Conservation (phyloP, 2,329 filamentous ascomycete genomes). For the Epicoccum sorghinum region DNA sequence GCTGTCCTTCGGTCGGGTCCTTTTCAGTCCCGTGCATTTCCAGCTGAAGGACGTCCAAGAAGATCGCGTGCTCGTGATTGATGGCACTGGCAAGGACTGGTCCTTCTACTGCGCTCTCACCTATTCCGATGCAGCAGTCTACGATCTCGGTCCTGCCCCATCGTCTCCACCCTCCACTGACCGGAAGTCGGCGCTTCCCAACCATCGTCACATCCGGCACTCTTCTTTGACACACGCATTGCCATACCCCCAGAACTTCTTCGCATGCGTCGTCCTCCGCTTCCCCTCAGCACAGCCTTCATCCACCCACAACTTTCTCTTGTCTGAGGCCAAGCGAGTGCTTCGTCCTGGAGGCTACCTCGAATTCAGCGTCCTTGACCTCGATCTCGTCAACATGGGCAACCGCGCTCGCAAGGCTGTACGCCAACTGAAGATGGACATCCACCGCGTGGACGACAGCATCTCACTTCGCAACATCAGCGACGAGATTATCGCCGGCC, state of each 20-base stretch:
- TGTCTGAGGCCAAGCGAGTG: slow-evolving; percentile 78
- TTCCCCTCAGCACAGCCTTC: slow-evolving; percentile 76
- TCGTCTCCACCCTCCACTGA: slow-evolving; percentile 33
- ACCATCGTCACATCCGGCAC: slow-evolving; percentile 78
- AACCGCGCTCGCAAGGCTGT: slow-evolving; percentile 71
- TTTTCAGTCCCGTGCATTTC: slow-evolving; percentile 80
- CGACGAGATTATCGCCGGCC: slow-evolving; percentile 65
- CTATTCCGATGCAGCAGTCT: slow-evolving; percentile 75
- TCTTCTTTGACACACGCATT: slow-evolving; percentile 68
- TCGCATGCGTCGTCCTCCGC: slow-evolving; percentile 76
- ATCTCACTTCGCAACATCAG: slow-evolving; percentile 63
- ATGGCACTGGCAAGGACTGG: slow-evolving; percentile 89
- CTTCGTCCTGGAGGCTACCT: slow-evolving; percentile 78
- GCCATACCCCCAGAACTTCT: slow-evolving; percentile 77
- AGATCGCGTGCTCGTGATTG: slow-evolving; percentile 75
- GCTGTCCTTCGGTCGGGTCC: slow-evolving; percentile 82
- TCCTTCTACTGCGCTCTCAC: slow-evolving; percentile 84
- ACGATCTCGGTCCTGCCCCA: slow-evolving; percentile 64
- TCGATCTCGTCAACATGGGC: slow-evolving; percentile 84
- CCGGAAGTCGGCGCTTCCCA: slow-evolving; percentile 55
- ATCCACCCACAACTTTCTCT: slow-evolving; percentile 70
- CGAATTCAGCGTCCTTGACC: slow-evolving; percentile 78
- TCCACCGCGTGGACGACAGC: slow-evolving; percentile 66
- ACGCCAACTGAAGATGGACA: slow-evolving; percentile 72
- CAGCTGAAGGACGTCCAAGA: slow-evolving; percentile 66